phyloP scores from a whole-genome alignment of 1,139 yeast species.

The Pichia terricola region DNA sequence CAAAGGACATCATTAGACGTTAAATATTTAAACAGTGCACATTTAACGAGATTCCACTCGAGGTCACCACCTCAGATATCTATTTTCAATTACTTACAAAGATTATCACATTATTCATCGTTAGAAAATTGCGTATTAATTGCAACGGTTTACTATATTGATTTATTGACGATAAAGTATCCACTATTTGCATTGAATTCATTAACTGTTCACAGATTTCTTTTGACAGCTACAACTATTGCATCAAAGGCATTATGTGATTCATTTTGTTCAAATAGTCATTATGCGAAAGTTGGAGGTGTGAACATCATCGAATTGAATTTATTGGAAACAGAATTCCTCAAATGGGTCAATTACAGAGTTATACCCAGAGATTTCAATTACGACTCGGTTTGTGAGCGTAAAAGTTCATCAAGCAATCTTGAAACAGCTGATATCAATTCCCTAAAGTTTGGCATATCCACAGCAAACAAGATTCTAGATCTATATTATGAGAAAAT shows the following conservation, averaged over 20 bases:
- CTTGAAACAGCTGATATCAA: constrained; percentile 14
- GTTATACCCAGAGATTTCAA: constrained; percentile 47
- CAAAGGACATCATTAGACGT: constrained; percentile 15
- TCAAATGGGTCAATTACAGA: constrained; percentile 71
- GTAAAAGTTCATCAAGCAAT: constrained; percentile 20
- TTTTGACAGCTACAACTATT: constrained; percentile 83
- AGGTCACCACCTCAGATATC: constrained; percentile 87
- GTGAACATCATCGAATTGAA: constrained; percentile 79
- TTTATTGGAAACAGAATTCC: constrained; percentile 78
- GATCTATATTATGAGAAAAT: constrained; percentile 53
- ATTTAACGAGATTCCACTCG: constrained; percentile 84
- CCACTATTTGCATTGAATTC: constrained; percentile 79
- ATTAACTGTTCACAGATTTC: constrained; percentile 85
- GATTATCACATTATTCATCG: constrained; percentile 77
- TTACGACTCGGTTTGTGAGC: constrained; percentile 16
- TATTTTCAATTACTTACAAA: constrained; percentile 61
- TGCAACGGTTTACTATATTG: constrained; percentile 80
- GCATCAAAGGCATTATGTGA: constrained; percentile 92
- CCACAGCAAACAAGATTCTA: constrained; percentile 32
- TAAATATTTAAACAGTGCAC: constrained; percentile 20
- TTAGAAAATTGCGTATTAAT: constrained; percentile 75
- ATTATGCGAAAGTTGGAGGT: constrained; percentile 95
- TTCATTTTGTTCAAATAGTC: constrained; percentile 85
- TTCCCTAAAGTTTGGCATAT: constrained; percentile 19
- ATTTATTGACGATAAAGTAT: constrained; percentile 67